phyloP scores from a whole-genome alignment of 257 asterid genomes.

The Anisodus acutangulus region DNA sequence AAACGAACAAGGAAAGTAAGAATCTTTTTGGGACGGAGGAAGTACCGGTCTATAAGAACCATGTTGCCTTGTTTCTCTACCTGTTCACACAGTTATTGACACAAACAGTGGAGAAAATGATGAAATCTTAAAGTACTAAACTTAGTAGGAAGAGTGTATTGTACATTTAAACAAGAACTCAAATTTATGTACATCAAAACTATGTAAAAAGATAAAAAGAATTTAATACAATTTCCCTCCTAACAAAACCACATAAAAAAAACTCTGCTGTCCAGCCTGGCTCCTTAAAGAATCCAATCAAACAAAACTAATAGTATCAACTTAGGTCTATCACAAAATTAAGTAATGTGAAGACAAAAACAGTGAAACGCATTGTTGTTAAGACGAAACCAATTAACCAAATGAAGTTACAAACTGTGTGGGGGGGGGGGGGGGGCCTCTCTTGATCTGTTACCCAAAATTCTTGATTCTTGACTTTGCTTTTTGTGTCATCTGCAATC shows the following conservation, averaged over 20 bases:
- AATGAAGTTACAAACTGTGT: not conserved
- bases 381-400: conserved; percentile 14
- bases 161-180: not conserved
- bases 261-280: conserved; percentile 15
- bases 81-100: not conserved
- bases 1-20: no score
- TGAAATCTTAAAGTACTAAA: not conserved
- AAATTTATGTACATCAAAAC: conserved; percentile 17
- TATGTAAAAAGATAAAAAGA: not conserved
- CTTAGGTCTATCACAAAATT: not conserved
- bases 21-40: no score
- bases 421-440: no score
- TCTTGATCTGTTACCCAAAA: conserved; percentile 37
- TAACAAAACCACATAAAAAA: not conserved
- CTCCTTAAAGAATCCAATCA: conserved; percentile 8
- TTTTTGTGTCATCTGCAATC: conserved; percentile 66
- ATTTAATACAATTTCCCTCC: conserved; percentile 21
- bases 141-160: not conserved
- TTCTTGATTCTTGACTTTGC: conserved; percentile 58
- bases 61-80: not conserved
- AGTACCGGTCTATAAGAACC: not conserved
- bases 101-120: not conserved
- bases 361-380: not conserved
- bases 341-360: not conserved
- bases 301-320: not conserved